These are phyloP conservation scores for Davidsoniella virescens DNA, from an alignment of 2,329 filamentous ascomycete species.

Conservation along the genomic window DNA sequence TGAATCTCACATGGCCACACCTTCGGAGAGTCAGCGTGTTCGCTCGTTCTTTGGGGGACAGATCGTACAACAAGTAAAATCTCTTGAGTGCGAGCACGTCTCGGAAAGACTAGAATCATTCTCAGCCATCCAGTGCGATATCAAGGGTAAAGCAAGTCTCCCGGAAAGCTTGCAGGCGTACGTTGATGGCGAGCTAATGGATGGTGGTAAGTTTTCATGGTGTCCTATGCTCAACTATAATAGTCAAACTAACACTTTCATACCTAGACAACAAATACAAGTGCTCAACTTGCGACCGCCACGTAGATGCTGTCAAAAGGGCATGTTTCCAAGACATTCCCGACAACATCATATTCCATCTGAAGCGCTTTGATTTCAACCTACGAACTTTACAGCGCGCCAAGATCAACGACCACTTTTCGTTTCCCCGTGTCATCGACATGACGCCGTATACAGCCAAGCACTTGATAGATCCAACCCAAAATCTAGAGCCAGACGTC, in stretches of 20 bases:
- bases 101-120: conserved; percentile 84
- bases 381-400: conserved; percentile 58
- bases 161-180: conserved; percentile 87
- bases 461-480: conserved; percentile 49
- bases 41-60: conserved; percentile 81
- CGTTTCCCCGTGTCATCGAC: conserved; percentile 69
- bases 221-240: neutral
- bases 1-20: conserved; percentile 60
- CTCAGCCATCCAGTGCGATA: conserved; percentile 88
- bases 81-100: conserved; percentile 84
- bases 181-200: conserved; percentile 89
- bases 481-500: conserved; percentile 46
- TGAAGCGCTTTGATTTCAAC: conserved; percentile 80
- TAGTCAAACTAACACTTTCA: conserved; percentile 15
- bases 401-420: conserved; percentile 93
- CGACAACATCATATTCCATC: conserved; percentile 85
- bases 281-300: conserved; percentile 73
- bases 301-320: conserved; percentile 88
- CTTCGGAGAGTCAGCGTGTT: conserved; percentile 54
- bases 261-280: conserved; percentile 84
- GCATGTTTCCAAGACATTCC: conserved; percentile 86
- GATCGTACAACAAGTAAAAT: conserved; percentile 86
- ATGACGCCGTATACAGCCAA: conserved; percentile 85
- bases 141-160: conserved; percentile 74
- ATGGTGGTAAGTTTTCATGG: conserved; percentile 46